phyloP scores from a whole-genome alignment of 2,329 filamentous ascomycete species.

The Fusarium tjaetaba region DNA sequence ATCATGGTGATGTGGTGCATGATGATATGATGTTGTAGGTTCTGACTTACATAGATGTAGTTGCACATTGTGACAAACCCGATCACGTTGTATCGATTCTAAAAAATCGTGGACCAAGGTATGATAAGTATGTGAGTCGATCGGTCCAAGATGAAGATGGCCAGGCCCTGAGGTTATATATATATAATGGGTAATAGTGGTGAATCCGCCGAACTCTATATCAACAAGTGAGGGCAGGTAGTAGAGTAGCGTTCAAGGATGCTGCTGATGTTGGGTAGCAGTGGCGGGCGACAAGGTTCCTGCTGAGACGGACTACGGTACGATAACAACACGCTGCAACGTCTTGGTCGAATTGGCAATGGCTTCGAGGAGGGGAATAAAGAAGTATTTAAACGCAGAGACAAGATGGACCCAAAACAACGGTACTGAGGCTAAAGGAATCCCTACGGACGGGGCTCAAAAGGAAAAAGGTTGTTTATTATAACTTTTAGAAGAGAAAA shows the following conservation, averaged over 20 bases:
- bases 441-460: conserved; percentile 34
- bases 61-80: conserved; percentile 57
- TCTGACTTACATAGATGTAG: conserved; percentile 57
- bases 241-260: conserved; percentile 6
- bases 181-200: neutral
- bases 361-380: conserved; percentile 25
- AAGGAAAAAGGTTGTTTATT: conserved; percentile 42
- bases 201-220: neutral
- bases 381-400: conserved; percentile 40
- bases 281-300: conserved; percentile 11
- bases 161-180: neutral
- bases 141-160: neutral
- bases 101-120: neutral
- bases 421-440: conserved; percentile 29
- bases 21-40: neutral
- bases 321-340: conserved; percentile 14
- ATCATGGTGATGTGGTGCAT: neutral
- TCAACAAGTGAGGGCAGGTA: conserved; percentile 9
- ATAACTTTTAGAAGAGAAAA: conserved; percentile 28
- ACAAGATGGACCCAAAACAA: conserved; percentile 40
- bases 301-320: conserved; percentile 17
- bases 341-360: conserved; percentile 9
- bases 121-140: neutral
- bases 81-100: conserved; percentile 1
- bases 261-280: conserved; percentile 8